Base-by-base conservation (phyloP, 2,329 filamentous ascomycete species). In the Sphaerulina musiva region DNA sequence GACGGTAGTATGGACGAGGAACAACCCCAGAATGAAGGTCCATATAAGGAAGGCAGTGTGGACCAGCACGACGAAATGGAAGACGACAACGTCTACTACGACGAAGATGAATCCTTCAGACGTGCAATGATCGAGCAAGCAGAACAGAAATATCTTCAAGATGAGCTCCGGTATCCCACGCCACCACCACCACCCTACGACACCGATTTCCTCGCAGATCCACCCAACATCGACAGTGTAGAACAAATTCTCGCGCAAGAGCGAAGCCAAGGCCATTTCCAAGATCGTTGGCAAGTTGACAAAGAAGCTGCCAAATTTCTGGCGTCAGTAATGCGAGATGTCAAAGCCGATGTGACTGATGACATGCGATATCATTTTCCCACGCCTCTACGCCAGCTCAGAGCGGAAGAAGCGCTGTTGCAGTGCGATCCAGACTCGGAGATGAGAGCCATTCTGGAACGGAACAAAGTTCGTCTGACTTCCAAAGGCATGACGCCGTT, bases 361-460 rank as follows among this genome's bases (percentile, higher is more conserved):
- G 46, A 55, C 10, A 42, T 56, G 36, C 20, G 29, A 20, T 53
- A 34, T 14, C 17, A 42, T 20, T 20, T 49, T 12, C n/a, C 31
- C 3, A 9, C 31, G 12, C 20, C 26, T 9, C 49, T 61, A 6
- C 43, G 54, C 26, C 47, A 59, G 6, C 62, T 64, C 12, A 79
- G 74, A 56, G 54, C 74, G 8, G 76, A 80, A 49, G 53, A 72
- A 36, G 78, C 79, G 2, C 48, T 80, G 0, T 65, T 80, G 6
- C 51, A n/a, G 2, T 70, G 67, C 2, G 75, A 79, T 57, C 67
- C 74, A 56, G 72, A 76, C 36, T 59, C 72, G 23, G 76, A 79
- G 59, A 57, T 78, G 49, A 56, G 65, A n/a, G 55, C 56, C 3
- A 74, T 79, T 4, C 61, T 69, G 12, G 45, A 55, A 11, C 53